Percentiles rank a stretch among this genome's conserved stretches.
phyloP scores from a whole-genome alignment of 495 filamentous ascomycete genomes.

The Penicillium psychrofluorescens region DNA sequence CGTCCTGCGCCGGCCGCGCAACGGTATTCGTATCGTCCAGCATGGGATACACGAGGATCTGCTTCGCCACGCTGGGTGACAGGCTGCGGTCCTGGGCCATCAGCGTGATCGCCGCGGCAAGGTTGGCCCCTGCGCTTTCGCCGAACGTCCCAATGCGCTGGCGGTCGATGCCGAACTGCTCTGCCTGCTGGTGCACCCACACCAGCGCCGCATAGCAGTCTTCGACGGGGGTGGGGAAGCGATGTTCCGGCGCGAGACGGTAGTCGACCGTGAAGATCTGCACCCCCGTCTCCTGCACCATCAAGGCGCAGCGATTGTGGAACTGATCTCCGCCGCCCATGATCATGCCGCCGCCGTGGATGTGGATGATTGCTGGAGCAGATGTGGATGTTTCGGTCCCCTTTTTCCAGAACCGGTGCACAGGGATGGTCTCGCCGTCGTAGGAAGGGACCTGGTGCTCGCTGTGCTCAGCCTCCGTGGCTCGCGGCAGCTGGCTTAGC shows the following conservation, averaged over 20 bases:
- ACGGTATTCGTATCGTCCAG: slow-evolving; percentile 27
- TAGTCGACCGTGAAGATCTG: slow-evolving; percentile 26
- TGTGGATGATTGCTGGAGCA: slow-evolving; percentile 9
- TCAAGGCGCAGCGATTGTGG: background rate
- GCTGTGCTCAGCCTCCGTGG: too few species aligned
- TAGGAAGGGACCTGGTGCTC: slow-evolving; percentile 2
- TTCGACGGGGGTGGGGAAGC: slow-evolving; percentile 20
- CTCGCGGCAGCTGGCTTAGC: too few species aligned
- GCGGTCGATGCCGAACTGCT: slow-evolving; percentile 40
- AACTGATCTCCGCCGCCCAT: slow-evolving; percentile 4
- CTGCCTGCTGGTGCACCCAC: slow-evolving; percentile 34
- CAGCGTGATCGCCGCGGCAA: slow-evolving; percentile 33
- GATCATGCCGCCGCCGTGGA: slow-evolving; percentile 18
- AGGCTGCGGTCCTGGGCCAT: slow-evolving; percentile 35
- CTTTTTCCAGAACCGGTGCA: slow-evolving; percentile 7
- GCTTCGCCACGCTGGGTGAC: slow-evolving; percentile 32
- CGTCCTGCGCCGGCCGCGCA: slow-evolving; percentile 5
- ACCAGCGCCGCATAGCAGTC: slow-evolving; percentile 35
- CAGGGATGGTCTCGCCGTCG: slow-evolving; percentile 6
- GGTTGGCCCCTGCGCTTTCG: slow-evolving; percentile 52
- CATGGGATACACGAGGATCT: slow-evolving; percentile 44
- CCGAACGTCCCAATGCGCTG: slow-evolving; percentile 54
- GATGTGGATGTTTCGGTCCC: background rate
- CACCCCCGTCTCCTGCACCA: slow-evolving; percentile 6
- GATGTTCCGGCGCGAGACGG: slow-evolving; percentile 27